A percentile compares a stretch with the other conserved stretches of the same genome.
Conservation (phyloP, 768 basidiomycete species). For the Termitomyces sp. region DNA sequence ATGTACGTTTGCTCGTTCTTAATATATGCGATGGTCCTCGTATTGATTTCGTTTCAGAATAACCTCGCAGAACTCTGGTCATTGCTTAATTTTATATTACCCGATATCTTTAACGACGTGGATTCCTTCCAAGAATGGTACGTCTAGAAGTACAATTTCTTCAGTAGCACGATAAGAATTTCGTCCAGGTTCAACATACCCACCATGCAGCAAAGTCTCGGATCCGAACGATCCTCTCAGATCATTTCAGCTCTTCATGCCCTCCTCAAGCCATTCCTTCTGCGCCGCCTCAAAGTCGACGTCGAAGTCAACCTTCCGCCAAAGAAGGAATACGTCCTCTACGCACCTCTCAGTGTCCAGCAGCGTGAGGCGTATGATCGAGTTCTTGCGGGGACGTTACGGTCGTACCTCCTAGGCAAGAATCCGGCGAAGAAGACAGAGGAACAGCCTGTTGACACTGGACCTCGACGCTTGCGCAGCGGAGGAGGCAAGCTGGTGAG, state of each 20-base stretch:
- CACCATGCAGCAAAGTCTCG: constrained; percentile 52
- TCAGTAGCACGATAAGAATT: not conserved
- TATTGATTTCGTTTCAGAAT: constrained; percentile 56
- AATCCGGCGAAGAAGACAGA: constrained; percentile 22
- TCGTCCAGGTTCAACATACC: constrained; percentile 66
- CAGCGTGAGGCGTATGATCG: constrained; percentile 87
- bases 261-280: constrained; percentile 93
- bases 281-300: constrained; percentile 88
- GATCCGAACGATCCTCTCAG: constrained; percentile 53
- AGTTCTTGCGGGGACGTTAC: constrained; percentile 67
- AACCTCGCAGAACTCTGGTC: constrained; percentile 95
- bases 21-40: not conserved
- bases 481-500: constrained; percentile 27
- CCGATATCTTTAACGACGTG: constrained; percentile 88
- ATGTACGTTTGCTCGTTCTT: constrained; percentile 47
- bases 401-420: constrained; percentile 54
- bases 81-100: constrained; percentile 92
- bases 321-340: constrained; percentile 93
- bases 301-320: constrained; percentile 79
- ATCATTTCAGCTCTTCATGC: constrained; percentile 80
- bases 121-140: constrained; percentile 90
- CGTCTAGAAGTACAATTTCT: constrained; percentile 5
- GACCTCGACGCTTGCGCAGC: constrained; percentile 28
- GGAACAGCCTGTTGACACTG: constrained; percentile 14
- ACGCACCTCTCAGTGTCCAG: constrained; percentile 78